Evolutionary conservation across 306 rosid genomes (phyloP).

Genomic region (Rosa rugosa): DNA sequence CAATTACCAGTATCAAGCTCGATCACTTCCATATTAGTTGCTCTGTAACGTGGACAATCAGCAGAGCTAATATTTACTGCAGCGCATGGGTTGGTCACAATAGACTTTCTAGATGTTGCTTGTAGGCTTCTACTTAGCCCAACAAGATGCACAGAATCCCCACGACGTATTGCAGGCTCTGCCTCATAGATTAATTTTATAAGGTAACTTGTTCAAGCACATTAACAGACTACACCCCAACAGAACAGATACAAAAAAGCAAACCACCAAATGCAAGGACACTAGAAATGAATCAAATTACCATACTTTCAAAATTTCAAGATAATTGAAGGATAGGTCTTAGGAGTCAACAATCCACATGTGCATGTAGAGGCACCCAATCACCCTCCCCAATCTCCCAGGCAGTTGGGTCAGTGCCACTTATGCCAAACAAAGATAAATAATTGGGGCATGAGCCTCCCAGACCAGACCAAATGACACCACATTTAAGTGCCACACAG

Average conservation of each 20-base stretch:
- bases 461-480: neutral
- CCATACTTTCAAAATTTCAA: neutral
- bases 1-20: conserved; percentile 93
- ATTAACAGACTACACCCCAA: neutral
- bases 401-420: neutral
- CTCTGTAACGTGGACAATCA: conserved; percentile 88
- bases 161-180: conserved; percentile 85
- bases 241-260: neutral
- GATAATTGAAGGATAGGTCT: neutral
- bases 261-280: neutral
- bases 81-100: conserved; percentile 91
- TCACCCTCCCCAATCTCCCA: neutral
- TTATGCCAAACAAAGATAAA: neutral
- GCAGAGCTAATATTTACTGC: conserved; percentile 90
- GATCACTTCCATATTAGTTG: conserved; percentile 97
- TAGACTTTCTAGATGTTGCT: conserved; percentile 97
- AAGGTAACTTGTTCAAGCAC: neutral
- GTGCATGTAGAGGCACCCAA: neutral
- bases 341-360: neutral
- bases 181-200: conserved; percentile 31
- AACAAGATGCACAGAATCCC: conserved; percentile 90
- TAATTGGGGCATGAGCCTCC: neutral
- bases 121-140: conserved; percentile 98
- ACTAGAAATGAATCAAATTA: neutral
- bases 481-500: neutral